Conservation (phyloP, 768 basidiomycete species). For the Mycena rebaudengoi region DNA sequence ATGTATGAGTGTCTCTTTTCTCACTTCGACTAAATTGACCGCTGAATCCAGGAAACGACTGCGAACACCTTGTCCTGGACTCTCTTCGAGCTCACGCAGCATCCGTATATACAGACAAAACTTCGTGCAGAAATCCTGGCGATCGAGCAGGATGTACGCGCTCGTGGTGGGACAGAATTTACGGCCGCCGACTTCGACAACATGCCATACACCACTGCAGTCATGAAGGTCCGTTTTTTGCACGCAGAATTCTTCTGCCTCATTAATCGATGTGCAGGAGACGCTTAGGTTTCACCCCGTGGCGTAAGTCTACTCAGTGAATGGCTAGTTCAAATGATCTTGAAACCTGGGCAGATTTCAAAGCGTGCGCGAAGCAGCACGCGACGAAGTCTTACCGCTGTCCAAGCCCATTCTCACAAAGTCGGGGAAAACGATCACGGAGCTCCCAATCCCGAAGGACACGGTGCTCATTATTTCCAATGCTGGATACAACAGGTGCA, state of each 20-base stretch:
- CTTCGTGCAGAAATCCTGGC: slow-evolving; percentile 67
- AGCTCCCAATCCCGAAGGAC: slow-evolving; percentile 59
- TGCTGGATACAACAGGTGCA: slow-evolving; percentile 60
- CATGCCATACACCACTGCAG: slow-evolving; percentile 58
- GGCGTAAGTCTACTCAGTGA: slow-evolving; percentile 36
- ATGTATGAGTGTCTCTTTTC: neutral
- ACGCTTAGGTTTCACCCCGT: slow-evolving; percentile 63
- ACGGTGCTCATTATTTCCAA: slow-evolving; percentile 61
- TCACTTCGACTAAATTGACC: slow-evolving; percentile 34
- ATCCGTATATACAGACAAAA: slow-evolving; percentile 64
- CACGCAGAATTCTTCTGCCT: neutral
- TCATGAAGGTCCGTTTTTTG: slow-evolving; percentile 51
- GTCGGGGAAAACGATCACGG: slow-evolving; percentile 51
- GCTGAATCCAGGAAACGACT: slow-evolving; percentile 60
- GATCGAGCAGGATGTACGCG: slow-evolving; percentile 44
- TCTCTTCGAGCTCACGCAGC: slow-evolving; percentile 66
- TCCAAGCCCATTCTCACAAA: slow-evolving; percentile 57
- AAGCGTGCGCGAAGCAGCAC: slow-evolving; percentile 56
- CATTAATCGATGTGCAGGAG: slow-evolving; percentile 42
- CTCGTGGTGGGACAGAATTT: slow-evolving; percentile 50
- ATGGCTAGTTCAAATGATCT: neutral
- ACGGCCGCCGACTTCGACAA: slow-evolving; percentile 56
- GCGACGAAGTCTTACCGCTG: slow-evolving; percentile 68
- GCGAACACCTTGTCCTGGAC: slow-evolving; percentile 68
- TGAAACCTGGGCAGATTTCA: slow-evolving; percentile 28